Percentiles rank a stretch among this genome's conserved stretches.
These are phyloP conservation scores for Aaosphaeria arxii DNA, from an alignment of 2,329 filamentous ascomycete species.

Conservation along the genomic window DNA sequence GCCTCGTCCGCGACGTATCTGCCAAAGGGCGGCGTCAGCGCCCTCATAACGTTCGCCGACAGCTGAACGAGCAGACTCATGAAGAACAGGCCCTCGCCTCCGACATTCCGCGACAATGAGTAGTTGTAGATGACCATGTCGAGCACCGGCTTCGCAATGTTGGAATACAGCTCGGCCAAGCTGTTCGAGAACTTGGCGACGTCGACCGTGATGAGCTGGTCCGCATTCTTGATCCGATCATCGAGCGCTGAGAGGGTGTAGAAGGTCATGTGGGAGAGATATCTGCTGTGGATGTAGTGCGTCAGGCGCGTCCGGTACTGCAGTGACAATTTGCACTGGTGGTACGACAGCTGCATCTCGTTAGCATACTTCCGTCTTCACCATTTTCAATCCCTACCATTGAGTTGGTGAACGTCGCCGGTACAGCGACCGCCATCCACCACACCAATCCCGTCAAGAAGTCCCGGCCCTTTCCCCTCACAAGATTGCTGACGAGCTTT, in stretches of 20 bases:
- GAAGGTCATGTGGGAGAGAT: constrained; percentile 96
- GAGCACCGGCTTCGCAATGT: constrained; percentile 87
- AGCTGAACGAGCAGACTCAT: constrained; percentile 94
- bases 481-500: constrained; percentile 83
- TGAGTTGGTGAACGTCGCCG: constrained; percentile 96
- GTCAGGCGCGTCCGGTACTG: constrained; percentile 92
- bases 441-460: constrained; percentile 86
- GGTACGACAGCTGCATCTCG: constrained; percentile 73
- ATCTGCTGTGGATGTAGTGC: constrained; percentile 92
- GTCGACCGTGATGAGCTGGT: constrained; percentile 95
- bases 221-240: constrained; percentile 96
- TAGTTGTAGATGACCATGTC: constrained; percentile 98
- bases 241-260: constrained; percentile 94
- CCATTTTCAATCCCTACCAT: constrained; percentile 66
- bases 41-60: constrained; percentile 89
- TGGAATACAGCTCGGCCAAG: constrained; percentile 91
- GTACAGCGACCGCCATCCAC: constrained; percentile 98
- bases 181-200: constrained; percentile 96
- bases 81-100: constrained; percentile 89
- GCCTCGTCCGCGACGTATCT: constrained; percentile 98
- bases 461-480: constrained; percentile 85
- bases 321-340: constrained; percentile 90
- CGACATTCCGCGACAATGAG: constrained; percentile 89
- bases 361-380: constrained; percentile 9
- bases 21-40: constrained; percentile 91